These are phyloP conservation scores for Phalaenopsis aphrodite DNA, from an alignment of 106 monocot species.

Conservation along the genomic window DNA sequence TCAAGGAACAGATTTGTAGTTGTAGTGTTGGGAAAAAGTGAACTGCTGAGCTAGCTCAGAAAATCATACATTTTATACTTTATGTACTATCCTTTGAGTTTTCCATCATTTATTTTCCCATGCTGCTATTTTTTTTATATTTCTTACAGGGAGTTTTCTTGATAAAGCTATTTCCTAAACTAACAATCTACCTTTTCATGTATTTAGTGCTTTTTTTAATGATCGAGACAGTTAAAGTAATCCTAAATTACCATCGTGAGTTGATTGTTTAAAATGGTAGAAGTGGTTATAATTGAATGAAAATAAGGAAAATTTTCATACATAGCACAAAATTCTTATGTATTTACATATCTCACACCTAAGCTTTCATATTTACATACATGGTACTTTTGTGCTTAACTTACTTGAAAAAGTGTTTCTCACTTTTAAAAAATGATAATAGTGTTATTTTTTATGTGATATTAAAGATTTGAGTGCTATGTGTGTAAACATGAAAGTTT, in stretches of 20 bases:
- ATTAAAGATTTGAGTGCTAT: no score
- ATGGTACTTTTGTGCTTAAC: no score
- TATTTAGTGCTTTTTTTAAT: background rate
- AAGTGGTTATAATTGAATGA: background rate
- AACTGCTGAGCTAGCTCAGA: background rate
- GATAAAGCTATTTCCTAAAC: slow-evolving; percentile 1
- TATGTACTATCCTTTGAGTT: background rate
- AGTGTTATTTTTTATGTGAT: no score
- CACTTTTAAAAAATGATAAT: no score
- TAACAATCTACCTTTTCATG: background rate
- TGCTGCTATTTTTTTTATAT: background rate
- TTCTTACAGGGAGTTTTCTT: background rate
- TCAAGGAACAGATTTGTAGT: background rate
- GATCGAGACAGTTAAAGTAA: background rate
- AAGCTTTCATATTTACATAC: no score
- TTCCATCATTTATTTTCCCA: background rate
- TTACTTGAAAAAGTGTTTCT: no score
- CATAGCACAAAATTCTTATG: no score
- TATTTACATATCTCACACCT: no score
- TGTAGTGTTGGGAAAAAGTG: background rate
- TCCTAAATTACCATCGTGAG: background rate
- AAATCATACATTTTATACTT: background rate
- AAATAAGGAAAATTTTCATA: no score
- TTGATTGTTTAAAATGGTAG: background rate
- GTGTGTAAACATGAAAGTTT: no score